A percentile compares a stretch with the other conserved stretches of the same genome.
Evolutionary conservation across 2,329 filamentous ascomycete species (phyloP).

Genomic region (Beauveria rudraprayagi): DNA sequence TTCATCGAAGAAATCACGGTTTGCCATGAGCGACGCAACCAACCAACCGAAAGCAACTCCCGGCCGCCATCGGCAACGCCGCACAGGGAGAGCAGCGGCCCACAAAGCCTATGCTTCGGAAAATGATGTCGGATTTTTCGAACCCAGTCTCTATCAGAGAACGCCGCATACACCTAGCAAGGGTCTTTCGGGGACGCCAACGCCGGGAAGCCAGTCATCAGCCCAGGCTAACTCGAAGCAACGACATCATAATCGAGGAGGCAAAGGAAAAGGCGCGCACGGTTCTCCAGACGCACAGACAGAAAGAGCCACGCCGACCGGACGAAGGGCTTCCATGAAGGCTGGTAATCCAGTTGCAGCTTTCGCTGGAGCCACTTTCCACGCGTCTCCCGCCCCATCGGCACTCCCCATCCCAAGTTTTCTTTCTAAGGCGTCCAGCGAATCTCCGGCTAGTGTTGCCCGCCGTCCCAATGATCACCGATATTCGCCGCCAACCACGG

Average conservation of each 20-base stretch:
- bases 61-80: constrained; percentile 31
- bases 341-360: constrained; percentile 42
- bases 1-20: background rate
- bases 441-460: constrained; percentile 40
- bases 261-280: constrained; percentile 19
- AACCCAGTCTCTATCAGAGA: constrained; percentile 26
- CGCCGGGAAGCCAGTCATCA: constrained; percentile 16
- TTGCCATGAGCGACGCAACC: constrained; percentile 26
- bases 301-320: constrained; percentile 34
- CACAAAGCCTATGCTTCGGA: constrained; percentile 54
- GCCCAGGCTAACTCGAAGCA: constrained; percentile 21
- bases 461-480: constrained; percentile 32
- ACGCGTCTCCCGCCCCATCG: constrained; percentile 86
- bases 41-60: constrained; percentile 27
- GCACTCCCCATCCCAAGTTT: constrained; percentile 88
- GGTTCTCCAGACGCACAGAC: constrained; percentile 35
- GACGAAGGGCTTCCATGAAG: constrained; percentile 35
- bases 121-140: constrained; percentile 35
- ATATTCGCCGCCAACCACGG: constrained; percentile 44
- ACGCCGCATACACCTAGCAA: constrained; percentile 42
- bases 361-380: constrained; percentile 91
- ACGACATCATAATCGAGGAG: constrained; percentile 23
- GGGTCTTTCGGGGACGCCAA: constrained; percentile 27
- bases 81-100: constrained; percentile 30
- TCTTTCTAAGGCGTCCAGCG: constrained; percentile 63